A percentile compares a stretch with the other conserved stretches of the same genome.
Evolutionary conservation across 108 stramenopile genomes (phyloP).

Genomic region (Nitzschia sp.): DNA sequence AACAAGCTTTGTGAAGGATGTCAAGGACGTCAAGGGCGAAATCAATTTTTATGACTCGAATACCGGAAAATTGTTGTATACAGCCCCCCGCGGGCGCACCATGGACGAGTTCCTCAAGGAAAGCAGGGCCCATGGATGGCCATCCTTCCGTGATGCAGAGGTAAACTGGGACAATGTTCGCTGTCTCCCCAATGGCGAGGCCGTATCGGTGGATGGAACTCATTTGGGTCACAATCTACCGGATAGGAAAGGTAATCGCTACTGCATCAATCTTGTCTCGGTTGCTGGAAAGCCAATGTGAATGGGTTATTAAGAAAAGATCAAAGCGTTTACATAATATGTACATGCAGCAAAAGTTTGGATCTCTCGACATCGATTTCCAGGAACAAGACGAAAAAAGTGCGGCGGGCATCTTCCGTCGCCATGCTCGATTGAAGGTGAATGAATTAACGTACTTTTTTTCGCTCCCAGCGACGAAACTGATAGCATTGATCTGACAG

Average conservation of each 20-base stretch:
- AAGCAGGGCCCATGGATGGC: conserved; percentile 72
- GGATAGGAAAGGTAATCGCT: conserved; percentile 79
- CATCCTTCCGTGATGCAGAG: conserved; percentile 42
- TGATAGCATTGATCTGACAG: no score
- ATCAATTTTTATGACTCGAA: conserved; percentile 81
- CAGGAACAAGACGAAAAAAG: no score
- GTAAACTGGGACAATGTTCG: conserved; percentile 82
- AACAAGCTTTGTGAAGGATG: conserved; percentile 43
- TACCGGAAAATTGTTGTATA: conserved; percentile 71
- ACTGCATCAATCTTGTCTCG: conserved; percentile 91
- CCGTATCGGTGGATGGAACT: conserved; percentile 49
- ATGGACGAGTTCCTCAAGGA: conserved; percentile 74
- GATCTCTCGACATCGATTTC: no score
- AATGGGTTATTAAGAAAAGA: no score
- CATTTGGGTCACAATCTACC: conserved; percentile 72
- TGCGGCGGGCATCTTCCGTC: no score
- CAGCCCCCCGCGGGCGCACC: conserved; percentile 63
- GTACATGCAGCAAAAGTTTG: no score
- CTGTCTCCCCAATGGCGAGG: conserved; percentile 72
- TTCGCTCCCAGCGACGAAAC: no score
- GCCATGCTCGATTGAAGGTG: no score
- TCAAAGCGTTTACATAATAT: no score
- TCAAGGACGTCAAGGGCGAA: conserved; percentile 29
- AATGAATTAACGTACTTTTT: no score
- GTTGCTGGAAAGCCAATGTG: conserved; percentile 79